phyloP scores from a whole-genome alignment of 768 basidiomycete genomes.

The Hypholoma fasciculare region DNA sequence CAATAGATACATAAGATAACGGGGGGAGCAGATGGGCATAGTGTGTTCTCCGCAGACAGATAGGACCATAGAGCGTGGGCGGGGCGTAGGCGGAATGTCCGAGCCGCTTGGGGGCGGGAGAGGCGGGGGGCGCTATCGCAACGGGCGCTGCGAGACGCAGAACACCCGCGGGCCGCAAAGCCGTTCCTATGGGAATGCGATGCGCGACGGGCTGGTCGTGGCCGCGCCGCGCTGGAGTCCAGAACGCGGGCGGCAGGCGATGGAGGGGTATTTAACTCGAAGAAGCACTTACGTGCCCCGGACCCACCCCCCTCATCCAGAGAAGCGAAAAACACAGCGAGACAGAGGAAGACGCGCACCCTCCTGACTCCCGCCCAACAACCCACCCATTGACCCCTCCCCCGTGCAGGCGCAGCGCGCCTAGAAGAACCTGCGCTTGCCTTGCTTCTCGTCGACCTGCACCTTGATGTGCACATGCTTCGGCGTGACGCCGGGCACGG shows the following conservation, averaged over 20 bases:
- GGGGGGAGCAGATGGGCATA: too few relatives aligned
- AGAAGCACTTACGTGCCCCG: neutral
- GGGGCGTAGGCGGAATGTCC: too few relatives aligned
- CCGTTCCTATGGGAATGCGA: neutral
- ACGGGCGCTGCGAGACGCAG: too few relatives aligned
- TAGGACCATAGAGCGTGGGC: too few relatives aligned
- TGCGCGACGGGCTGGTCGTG: neutral
- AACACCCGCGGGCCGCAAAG: neutral
- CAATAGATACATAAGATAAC: too few relatives aligned
- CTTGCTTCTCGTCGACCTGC: constrained; percentile 63
- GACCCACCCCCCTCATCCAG: neutral
- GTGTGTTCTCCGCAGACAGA: too few relatives aligned
- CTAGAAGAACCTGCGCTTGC: constrained; percentile 77
- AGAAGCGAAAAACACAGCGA: neutral
- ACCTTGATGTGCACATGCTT: constrained; percentile 77
- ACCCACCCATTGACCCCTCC: neutral
- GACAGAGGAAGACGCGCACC: neutral
- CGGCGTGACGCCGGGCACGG: constrained; percentile 41
- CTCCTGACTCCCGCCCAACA: neutral
- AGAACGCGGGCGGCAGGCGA: neutral
- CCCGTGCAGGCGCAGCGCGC: neutral
- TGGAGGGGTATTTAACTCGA: too few relatives aligned
- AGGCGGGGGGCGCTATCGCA: too few relatives aligned
- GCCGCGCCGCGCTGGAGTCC: neutral
- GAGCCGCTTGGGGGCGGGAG: too few relatives aligned